These are phyloP conservation scores for Alternaria sp. DNA, from an alignment of 2,329 filamentous ascomycete genomes.

Conservation along the genomic window DNA sequence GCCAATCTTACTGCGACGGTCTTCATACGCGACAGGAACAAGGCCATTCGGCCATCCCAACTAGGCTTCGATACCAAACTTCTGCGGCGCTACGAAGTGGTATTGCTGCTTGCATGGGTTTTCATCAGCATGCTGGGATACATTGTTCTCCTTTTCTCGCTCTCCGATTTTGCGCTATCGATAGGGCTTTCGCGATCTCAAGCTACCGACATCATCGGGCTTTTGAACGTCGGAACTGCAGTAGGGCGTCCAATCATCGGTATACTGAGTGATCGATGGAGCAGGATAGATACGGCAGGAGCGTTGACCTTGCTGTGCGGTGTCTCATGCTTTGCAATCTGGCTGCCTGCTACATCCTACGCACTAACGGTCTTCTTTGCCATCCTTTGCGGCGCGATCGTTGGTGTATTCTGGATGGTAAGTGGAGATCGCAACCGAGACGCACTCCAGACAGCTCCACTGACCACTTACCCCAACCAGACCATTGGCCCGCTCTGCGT, in stretches of 20 bases:
- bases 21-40: slow-evolving; percentile 45
- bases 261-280: slow-evolving; percentile 53
- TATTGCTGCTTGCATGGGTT: slow-evolving; percentile 51
- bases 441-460: background rate
- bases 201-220: slow-evolving; percentile 51
- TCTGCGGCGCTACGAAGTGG: slow-evolving; percentile 43
- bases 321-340: slow-evolving; percentile 20
- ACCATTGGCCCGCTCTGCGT: slow-evolving; percentile 51
- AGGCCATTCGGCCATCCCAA: slow-evolving; percentile 44
- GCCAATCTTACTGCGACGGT: slow-evolving; percentile 39
- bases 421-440: background rate
- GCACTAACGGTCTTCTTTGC: slow-evolving; percentile 54
- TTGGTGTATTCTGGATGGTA: slow-evolving; percentile 5
- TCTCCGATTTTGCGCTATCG: slow-evolving; percentile 56
- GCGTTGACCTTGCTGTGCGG: slow-evolving; percentile 43
- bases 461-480: background rate
- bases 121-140: slow-evolving; percentile 58
- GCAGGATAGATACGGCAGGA: slow-evolving; percentile 53
- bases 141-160: slow-evolving; percentile 54
- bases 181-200: slow-evolving; percentile 51
- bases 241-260: slow-evolving; percentile 57
- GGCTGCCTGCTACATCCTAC: slow-evolving; percentile 55
- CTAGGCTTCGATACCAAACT: slow-evolving; percentile 46
- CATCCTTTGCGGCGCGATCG: slow-evolving; percentile 49
- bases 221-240: slow-evolving; percentile 58